Evolutionary conservation across 805 yeast genomes (phyloP).

Genomic region (Kazachstania bromeliacearum): DNA sequence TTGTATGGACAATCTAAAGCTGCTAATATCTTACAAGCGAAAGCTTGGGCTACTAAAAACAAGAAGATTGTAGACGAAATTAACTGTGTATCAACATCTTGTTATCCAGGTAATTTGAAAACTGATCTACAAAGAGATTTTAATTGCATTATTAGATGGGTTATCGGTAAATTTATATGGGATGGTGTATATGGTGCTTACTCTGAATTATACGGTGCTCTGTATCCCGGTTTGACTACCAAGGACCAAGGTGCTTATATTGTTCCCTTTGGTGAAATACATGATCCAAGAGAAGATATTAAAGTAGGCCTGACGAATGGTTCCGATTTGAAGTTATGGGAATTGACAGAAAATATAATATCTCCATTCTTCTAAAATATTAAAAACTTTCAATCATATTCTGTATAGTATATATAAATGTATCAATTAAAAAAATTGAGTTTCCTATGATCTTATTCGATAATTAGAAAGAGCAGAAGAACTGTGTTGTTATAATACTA

Average conservation of each 20-base stretch:
- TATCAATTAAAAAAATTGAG: background rate
- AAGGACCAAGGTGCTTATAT: constrained; percentile 28
- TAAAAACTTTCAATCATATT: background rate
- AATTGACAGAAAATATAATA: constrained; percentile 14
- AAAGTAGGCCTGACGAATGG: constrained; percentile 22
- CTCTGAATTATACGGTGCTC: constrained; percentile 32
- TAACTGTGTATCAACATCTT: constrained; percentile 28
- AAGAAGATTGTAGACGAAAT: constrained; percentile 16
- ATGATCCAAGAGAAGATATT: constrained; percentile 24
- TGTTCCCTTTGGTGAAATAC: constrained; percentile 29
- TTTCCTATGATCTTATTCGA: too few relatives aligned
- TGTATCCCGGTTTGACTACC: constrained; percentile 27
- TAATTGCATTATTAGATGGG: constrained; percentile 8
- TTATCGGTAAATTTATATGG: constrained; percentile 11
- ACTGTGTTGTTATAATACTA: background rate
- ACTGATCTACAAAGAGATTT: constrained; percentile 28
- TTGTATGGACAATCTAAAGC: constrained; percentile 36
- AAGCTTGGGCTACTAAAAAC: constrained; percentile 28
- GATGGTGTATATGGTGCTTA: constrained; percentile 31
- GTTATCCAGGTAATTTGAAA: constrained; percentile 31
- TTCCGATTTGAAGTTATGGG: constrained; percentile 23
- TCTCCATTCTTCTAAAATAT: constrained; percentile 1
- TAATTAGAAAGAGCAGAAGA: too few relatives aligned
- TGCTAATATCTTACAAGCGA: constrained; percentile 28
- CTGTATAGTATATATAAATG: background rate